Base-by-base conservation (phyloP, 441 rosid species). In the Adansonia gregorii region DNA sequence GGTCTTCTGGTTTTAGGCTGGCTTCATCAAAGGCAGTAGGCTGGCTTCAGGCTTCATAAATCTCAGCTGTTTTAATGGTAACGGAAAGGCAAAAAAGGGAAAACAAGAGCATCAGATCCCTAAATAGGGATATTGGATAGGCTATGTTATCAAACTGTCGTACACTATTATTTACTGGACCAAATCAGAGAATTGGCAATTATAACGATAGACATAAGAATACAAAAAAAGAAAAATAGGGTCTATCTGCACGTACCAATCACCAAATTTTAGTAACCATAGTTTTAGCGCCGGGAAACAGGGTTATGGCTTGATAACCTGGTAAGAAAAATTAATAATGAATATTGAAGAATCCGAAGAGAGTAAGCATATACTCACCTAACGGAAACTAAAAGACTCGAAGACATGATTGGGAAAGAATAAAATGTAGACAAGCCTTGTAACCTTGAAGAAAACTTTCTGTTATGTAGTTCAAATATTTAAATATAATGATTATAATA, bases 11-110 rank as follows among this genome's bases (percentile, higher is more conserved):
- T 87, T 89, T 31, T 87, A 86, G 92, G 89, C 97, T 83, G 89
- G 93, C 94, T 88, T 87, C 94, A 83, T 83, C 89, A 87, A 86
- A 84, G 91, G 89, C 92, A 78, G 91, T 85, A 83, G 94, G 90
- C 93, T 80, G 89, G 94, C 97, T 86, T 92, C 98, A 83, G 94
- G 98, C 98, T 90, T 89, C 98, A 87, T 85, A 84, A 86, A 86
- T 86, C 84, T 88, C 91, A 85, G 94, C 98, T 93, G 97, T 92
- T 88, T 85, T 86, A 80, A 78, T 87, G 89, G 98, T 91, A 85
- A 76, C 82, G 90, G 90, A 87, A 83, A 88, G 94, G 92, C 88
- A 92, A 85, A 88, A 87, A 81, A 87, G 94, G 91, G 87, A 83
- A 88, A 87, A 84, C 80, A 88, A 82, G 81, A 88, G 80, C 87